phyloP scores from a whole-genome alignment of 2,329 filamentous ascomycete genomes.

The Thermothelomyces thermophilus region DNA sequence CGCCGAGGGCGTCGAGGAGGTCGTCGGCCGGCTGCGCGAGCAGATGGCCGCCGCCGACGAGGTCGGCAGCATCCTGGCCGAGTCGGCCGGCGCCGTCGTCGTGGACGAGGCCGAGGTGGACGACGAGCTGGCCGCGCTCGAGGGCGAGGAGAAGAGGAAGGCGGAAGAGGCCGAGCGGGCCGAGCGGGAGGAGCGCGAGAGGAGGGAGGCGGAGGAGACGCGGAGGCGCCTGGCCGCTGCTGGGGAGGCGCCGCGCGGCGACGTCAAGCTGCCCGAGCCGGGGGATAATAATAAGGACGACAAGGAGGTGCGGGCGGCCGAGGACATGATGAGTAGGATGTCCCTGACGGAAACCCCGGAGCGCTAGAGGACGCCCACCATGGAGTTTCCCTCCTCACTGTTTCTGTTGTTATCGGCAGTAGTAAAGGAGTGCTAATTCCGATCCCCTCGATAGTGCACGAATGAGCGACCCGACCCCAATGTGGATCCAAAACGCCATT shows the following conservation, averaged over 20 bases:
- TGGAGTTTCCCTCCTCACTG: no score
- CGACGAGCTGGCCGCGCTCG: conserved; percentile 74
- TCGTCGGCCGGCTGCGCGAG: conserved; percentile 68
- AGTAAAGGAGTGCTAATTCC: conserved; percentile 16
- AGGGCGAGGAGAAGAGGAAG: conserved; percentile 51
- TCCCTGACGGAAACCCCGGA: conserved; percentile 31
- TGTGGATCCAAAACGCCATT: not conserved
- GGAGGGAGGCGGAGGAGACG: conserved; percentile 42
- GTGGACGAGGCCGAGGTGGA: conserved; percentile 82
- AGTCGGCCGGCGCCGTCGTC: conserved; percentile 41
- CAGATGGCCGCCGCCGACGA: conserved; percentile 81
- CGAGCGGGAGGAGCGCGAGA: conserved; percentile 34
- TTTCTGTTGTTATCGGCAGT: not conserved
- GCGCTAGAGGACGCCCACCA: conserved; percentile 4
- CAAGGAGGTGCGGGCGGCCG: conserved; percentile 17
- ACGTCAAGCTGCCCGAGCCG: conserved; percentile 24
- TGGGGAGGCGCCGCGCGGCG: conserved; percentile 30
- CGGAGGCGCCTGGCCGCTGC: conserved; percentile 44
- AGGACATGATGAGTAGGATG: conserved; percentile 32
- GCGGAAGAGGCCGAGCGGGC: conserved; percentile 42
- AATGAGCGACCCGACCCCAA: conserved; percentile 2
- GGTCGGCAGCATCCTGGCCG: conserved; percentile 68
- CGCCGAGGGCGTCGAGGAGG: conserved; percentile 64
- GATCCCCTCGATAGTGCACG: conserved; percentile 9
- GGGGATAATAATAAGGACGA: no score